A percentile compares a stretch with the other conserved stretches of the same genome.
Conservation (phyloP, 768 basidiomycete species). For the Cubamyces sp. region DNA sequence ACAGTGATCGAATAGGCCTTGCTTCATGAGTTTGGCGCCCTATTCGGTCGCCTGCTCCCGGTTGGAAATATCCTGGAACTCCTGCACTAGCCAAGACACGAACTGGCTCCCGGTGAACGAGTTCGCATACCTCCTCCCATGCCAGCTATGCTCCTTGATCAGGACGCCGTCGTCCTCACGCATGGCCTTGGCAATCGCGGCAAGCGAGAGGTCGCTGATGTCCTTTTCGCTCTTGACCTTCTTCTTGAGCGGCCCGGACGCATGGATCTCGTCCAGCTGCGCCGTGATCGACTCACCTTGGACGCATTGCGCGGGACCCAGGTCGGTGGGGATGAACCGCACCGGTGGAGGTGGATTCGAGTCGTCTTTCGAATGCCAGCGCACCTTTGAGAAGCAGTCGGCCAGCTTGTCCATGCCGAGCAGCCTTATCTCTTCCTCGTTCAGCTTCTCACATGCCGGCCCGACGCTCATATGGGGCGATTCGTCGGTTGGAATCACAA, state of each 20-base stretch:
- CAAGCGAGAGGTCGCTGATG: conserved; percentile 64
- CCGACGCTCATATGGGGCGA: conserved; percentile 59
- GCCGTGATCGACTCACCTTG: conserved; percentile 78
- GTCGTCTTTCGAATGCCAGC: conserved; percentile 75
- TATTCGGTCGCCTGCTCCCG: conserved; percentile 79
- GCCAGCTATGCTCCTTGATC: conserved; percentile 88
- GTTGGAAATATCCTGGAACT: conserved; percentile 87
- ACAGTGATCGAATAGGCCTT: conserved; percentile 87
- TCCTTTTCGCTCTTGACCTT: conserved; percentile 81
- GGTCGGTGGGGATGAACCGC: conserved; percentile 82
- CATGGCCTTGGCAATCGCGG: conserved; percentile 80
- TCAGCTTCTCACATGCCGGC: conserved; percentile 72
- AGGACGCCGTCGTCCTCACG: conserved; percentile 81
- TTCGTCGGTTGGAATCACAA: conserved; percentile 89
- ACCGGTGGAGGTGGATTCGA: conserved; percentile 54
- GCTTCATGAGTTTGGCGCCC: conserved; percentile 75
- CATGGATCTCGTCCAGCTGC: conserved; percentile 81
- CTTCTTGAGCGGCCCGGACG: conserved; percentile 72
- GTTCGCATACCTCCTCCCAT: conserved; percentile 70
- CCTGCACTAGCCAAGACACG: conserved; percentile 89
- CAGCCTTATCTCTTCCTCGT: conserved; percentile 86
- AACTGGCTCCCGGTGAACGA: conserved; percentile 90
- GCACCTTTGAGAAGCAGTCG: conserved; percentile 82
- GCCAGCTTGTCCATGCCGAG: conserved; percentile 91
- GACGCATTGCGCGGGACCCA: conserved; percentile 80